These are phyloP conservation scores for Graphilbum sp. DNA, from an alignment of 2,329 filamentous ascomycete genomes.

Conservation along the genomic window DNA sequence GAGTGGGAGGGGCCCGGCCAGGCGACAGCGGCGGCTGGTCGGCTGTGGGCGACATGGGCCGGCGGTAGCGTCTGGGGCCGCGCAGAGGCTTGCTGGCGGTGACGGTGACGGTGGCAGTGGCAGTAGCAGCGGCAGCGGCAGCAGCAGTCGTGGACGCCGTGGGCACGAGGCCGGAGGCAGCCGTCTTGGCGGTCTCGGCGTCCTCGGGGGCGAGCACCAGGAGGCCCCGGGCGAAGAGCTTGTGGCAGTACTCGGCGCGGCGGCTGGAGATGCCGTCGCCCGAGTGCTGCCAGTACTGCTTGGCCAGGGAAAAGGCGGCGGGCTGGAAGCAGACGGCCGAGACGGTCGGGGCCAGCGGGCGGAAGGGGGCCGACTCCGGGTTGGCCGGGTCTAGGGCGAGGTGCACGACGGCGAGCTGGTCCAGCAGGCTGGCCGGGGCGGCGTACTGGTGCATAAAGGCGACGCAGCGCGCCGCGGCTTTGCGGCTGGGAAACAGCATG, in stretches of 20 bases:
- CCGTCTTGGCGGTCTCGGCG: not conserved
- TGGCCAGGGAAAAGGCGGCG: slow-evolving; percentile 55
- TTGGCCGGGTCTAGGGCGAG: slow-evolving; percentile 45
- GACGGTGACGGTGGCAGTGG: too few relatives aligned
- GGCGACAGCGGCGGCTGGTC: slow-evolving; percentile 5
- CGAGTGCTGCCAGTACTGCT: slow-evolving; percentile 93
- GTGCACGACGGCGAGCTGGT: slow-evolving; percentile 39
- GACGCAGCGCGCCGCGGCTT: slow-evolving; percentile 54
- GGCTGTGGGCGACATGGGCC: slow-evolving; percentile 24
- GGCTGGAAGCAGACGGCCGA: slow-evolving; percentile 57
- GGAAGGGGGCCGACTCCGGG: slow-evolving; percentile 32
- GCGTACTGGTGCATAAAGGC: slow-evolving; percentile 53
- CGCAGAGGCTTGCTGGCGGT: slow-evolving; percentile 37
- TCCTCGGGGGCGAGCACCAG: slow-evolving; percentile 19
- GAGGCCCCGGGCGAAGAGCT: slow-evolving; percentile 53
- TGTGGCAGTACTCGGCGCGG: slow-evolving; percentile 75
- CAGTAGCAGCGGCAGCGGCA: slow-evolving; percentile 8
- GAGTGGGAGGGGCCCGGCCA: not conserved
- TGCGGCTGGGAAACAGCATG: slow-evolving; percentile 66
- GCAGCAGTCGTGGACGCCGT: not conserved
- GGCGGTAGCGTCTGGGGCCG: slow-evolving; percentile 69
- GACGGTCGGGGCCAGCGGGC: slow-evolving; percentile 39
- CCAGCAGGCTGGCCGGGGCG: slow-evolving; percentile 26
- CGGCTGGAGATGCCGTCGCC: slow-evolving; percentile 87
- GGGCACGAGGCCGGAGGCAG: slow-evolving; percentile 1